These are phyloP conservation scores for Trichosporon asahii DNA, from an alignment of 1,284 basidiomycete genomes.

Conservation along the genomic window DNA sequence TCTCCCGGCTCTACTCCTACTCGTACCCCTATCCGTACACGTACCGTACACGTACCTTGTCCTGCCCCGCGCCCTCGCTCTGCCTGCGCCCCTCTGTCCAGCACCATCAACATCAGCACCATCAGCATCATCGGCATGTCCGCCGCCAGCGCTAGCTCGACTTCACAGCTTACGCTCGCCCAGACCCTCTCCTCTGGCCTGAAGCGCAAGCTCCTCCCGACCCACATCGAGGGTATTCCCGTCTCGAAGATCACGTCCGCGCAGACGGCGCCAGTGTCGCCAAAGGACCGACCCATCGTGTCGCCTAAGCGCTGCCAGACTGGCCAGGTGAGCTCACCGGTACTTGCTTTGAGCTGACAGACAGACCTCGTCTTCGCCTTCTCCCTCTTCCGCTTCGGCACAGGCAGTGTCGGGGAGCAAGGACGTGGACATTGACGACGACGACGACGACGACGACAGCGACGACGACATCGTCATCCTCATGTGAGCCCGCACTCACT, in stretches of 20 bases:
- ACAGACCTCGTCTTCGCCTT: neutral
- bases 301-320: neutral
- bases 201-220: constrained; percentile 22
- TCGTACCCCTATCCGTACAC: too few relatives aligned
- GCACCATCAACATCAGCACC: too few relatives aligned
- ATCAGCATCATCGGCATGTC: too few relatives aligned
- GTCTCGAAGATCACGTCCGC: neutral
- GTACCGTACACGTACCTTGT: too few relatives aligned
- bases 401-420: neutral
- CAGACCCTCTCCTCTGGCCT: neutral
- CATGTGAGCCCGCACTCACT: neutral
- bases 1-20: too few relatives aligned
- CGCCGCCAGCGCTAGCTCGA: too few relatives aligned
- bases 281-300: neutral
- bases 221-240: constrained; percentile 21
- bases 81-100: too few relatives aligned
- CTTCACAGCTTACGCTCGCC: constrained; percentile 6
- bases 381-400: neutral
- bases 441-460: constrained; percentile 9
- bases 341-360: neutral
- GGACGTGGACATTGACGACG: constrained; percentile 5
- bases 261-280: too few relatives aligned
- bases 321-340: neutral
- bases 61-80: too few relatives aligned
- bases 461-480: constrained; percentile 20